Base-by-base conservation (phyloP, 208 protist genomes). In the Leishmania amazonensis region DNA sequence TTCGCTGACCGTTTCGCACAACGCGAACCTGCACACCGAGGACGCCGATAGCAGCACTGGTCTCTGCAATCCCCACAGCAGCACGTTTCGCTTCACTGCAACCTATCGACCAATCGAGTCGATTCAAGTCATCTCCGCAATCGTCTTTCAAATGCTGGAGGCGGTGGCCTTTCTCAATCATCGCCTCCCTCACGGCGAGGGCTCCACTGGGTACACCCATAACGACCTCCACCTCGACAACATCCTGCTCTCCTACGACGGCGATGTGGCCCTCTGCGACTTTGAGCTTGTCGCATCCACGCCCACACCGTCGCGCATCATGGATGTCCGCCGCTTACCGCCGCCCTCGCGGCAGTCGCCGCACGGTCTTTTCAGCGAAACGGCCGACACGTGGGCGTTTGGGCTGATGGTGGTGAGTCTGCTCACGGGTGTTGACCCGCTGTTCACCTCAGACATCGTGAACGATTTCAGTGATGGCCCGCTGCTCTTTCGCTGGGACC, bases 221-320 rank as follows among this genome's bases (percentile, higher is more conserved):
- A 96, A 97, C 75, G 94, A 97, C 84, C 84, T 97, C 53, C 92
- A 96, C 73, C 83, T 96, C 4, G 93, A 90, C 79, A 97, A 97
- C 76, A 83, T 97, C 5, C 88, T 97, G 47, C 45, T 96, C 40
- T 83, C 80, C 40, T 57, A 76, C 58, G 68, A 80, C 42, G 92
- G 92, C 53, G 62, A 85, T 40, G 87, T 96, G 6, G 91, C 88
- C 0, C 81, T 97, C 35, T 96, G 94, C 81, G 94, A 97, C 85
- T 97, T 97, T 89, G 92, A 97, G 79, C 88, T 97, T 35, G 93
- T 97, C 9, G 78, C 79, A 13, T 88, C 87, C 70, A 76, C 86
- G 53, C 78, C 90, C 21, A 28, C 38, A 31, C 31, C 81, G 5
- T 57, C 76, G 76, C 62, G 71, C 65, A 83, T 28, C 54, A 21